Evolutionary conservation across 192 early-diverging fungal species (phyloP), one percentile per base, ranked within the genome.

Genomic region (Jimgerdemannia flammicorona): DNA sequence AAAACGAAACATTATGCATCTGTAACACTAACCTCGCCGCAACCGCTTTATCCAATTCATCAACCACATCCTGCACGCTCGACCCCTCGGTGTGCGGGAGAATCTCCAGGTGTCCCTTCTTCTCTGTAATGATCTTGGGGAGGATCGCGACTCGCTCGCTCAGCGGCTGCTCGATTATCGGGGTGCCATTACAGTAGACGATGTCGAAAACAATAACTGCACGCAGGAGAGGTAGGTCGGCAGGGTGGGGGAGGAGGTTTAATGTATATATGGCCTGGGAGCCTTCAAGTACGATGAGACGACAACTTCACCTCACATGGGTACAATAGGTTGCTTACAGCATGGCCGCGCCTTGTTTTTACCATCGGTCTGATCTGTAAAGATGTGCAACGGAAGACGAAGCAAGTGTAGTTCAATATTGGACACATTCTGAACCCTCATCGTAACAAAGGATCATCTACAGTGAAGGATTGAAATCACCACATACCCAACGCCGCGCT

Each of bases 191-290:
- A 72, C 85, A 79, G 74, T 82, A 87, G 4, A 95, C 64, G n/a
- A 94, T 76, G 75, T 95, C 94, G 79, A 95, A 95, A 6, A 91
- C 90, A 40, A 90, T 80, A 66, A 84, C 93, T 85, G 82, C 29
- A 29, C 29, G 29, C 29, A 29, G 29, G 29, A 29, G 29, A 29
- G 29, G 29, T 29, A 29, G 29, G 29, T 29, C 29, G 29, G 29
- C 29, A 29, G 29, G 29, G 29, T 29, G 29, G 29, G 29, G 29
- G 29, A 29, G 29, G n/a, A n/a, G 29, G 29, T 29, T 29, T 29
- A 29, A 29, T n/a, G 70, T 80, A 14, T 76, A 75, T n/a, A 79
- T 72, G 11, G 10, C 65, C 44, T 39, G 44, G 3, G 1, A 63
- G 19, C 17, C 44, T 9, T 9, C 11, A 64, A n/a, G 20, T 40